Evolutionary conservation across 2,329 filamentous ascomycete species (phyloP).

Genomic region (Fusarium floridanum): DNA sequence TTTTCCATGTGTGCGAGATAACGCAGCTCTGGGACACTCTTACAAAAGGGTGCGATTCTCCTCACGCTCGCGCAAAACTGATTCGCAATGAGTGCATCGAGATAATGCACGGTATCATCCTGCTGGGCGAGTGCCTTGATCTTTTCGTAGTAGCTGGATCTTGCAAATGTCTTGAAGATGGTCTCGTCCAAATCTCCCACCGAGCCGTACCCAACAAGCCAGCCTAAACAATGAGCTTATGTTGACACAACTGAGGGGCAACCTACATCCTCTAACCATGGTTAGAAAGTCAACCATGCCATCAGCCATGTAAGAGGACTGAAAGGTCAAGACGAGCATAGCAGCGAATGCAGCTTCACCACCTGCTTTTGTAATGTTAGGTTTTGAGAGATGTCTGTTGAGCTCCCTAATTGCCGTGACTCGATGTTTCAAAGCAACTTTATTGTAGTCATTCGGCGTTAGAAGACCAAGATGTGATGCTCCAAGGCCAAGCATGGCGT

Average conservation of each 20-base stretch:
- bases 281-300: conserved; percentile 56
- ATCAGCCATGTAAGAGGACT: conserved; percentile 55
- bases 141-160: conserved; percentile 46
- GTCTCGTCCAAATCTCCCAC: conserved; percentile 36
- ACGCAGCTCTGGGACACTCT: conserved; percentile 47
- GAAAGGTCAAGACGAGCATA: conserved; percentile 54
- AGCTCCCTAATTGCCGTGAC: conserved; percentile 54
- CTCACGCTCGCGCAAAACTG: conserved; percentile 48
- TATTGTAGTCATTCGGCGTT: conserved; percentile 37
- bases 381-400: conserved; percentile 50
- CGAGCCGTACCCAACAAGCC: conserved; percentile 43
- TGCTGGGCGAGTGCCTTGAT: conserved; percentile 40
- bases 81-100: conserved; percentile 38
- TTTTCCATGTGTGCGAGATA: conserved; percentile 50
- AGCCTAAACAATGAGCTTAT: conserved; percentile 33
- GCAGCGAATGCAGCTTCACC: conserved; percentile 55
- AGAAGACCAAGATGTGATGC: conserved; percentile 54
- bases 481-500: conserved; percentile 57
- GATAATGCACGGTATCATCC: conserved; percentile 14
- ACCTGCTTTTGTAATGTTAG: conserved; percentile 47
- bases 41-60: conserved; percentile 48
- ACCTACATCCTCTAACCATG: conserved; percentile 55
- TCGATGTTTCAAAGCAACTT: conserved; percentile 52
- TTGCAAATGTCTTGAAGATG: conserved; percentile 44
- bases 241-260: neutral